Base-by-base conservation (phyloP, 805 yeast species). In the Scheffersomyces lignosus region DNA sequence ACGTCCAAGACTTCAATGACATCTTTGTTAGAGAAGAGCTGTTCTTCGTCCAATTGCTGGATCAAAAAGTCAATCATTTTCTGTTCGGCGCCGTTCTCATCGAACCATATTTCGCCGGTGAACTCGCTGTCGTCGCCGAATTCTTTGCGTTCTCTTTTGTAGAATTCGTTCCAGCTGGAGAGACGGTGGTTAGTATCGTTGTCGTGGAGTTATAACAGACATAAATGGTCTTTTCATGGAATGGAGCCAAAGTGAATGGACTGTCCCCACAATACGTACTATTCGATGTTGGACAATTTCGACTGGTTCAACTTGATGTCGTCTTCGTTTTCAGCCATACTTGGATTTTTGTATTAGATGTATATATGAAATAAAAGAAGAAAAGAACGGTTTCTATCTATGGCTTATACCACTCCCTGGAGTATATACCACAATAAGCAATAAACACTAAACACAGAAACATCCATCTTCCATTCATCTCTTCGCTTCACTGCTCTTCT, bases 71-170 rank as follows among this genome's bases (percentile, higher is more conserved):
- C 78, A n/a, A 85, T 72, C 80, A 93, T 83, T 54, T 80, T 83
- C 41, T 71, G 73, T 54, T 91, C 98, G 0, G 99, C 98, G 52
- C 84, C 89, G n/a, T 86, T 83, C 52, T 93, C 99, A 47, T 85
- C 81, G 60, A 93, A 93, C 99, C 99, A 93, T 58, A 90, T 78
- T 60, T 93, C 98, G 2, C 99, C 99, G 0, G 89, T 81, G 57
- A 93, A 97, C 14, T 83, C 73, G 13, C 84, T 79, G 56, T 91
- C 86, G 18, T 77, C 77, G 27, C 69, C 60, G 52, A 86, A 91
- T 62, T 91, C 91, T 18, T 58, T 50, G 44, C 78, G 75, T 54
- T 91, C 99, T 15, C 77, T 54, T 29, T 77, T 66, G 60, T 91
- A 91, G 59, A 91, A 87, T 36, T 82, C 77, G 60, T 93, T 90